Evolutionary conservation across 768 basidiomycete genomes (phyloP).

Genomic region (Hericium rajendrae): DNA sequence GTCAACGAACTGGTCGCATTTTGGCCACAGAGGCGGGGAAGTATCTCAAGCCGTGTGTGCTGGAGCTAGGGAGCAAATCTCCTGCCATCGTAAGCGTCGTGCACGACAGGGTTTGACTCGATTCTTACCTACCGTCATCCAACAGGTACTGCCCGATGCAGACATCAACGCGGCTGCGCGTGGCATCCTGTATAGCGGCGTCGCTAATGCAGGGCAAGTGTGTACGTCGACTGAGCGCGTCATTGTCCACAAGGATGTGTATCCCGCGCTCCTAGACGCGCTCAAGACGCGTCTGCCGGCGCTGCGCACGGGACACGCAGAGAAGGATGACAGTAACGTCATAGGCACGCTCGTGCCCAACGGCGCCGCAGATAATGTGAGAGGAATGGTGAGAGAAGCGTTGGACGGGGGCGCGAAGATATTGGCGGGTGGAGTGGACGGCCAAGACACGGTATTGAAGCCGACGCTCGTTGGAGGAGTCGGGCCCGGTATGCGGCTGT

Average conservation of each 20-base stretch:
- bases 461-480: conserved; percentile 43
- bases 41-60: conserved; percentile 42
- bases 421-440: conserved; percentile 31
- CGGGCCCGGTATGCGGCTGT: conserved; percentile 39
- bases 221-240: conserved; percentile 52
- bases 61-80: conserved; percentile 51
- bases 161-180: conserved; percentile 44
- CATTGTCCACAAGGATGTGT: conserved; percentile 36
- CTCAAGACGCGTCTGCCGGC: conserved; percentile 33
- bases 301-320: conserved; percentile 27
- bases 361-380: neutral
- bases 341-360: conserved; percentile 13
- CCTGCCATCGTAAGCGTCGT: conserved; percentile 35
- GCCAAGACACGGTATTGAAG: conserved; percentile 31
- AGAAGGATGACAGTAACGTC: conserved; percentile 9
- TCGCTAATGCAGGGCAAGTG: conserved; percentile 41
- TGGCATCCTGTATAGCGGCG: conserved; percentile 32
- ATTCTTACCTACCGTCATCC: neutral
- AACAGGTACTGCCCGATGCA: conserved; percentile 42
- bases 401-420: neutral
- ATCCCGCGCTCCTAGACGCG: conserved; percentile 26
- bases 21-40: conserved; percentile 47
- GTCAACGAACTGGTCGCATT: conserved; percentile 42
- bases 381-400: neutral
- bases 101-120: neutral